Conservation (phyloP, 2,329 filamentous ascomycete genomes). For the Penicillium sp. region DNA sequence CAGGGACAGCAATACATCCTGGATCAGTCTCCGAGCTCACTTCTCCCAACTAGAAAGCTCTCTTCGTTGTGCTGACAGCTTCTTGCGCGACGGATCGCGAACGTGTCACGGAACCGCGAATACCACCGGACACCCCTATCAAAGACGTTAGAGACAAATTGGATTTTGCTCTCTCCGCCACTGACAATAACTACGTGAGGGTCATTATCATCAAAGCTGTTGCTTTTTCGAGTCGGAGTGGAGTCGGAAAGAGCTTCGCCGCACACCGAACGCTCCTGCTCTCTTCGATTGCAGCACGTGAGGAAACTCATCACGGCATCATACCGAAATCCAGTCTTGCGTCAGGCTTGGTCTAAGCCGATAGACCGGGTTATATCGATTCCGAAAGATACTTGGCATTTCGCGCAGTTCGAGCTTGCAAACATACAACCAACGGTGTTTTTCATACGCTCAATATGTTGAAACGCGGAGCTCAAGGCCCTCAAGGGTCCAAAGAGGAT, state of each 20-base stretch:
- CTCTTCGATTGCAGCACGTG: slow-evolving; percentile 2
- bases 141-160: slow-evolving; percentile 9
- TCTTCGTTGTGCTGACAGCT: slow-evolving; percentile 6
- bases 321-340: neutral
- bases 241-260: slow-evolving; percentile 2
- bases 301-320: neutral
- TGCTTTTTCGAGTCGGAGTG: neutral
- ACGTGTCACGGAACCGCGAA: slow-evolving; percentile 18
- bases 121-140: slow-evolving; percentile 3
- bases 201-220: neutral
- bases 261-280: slow-evolving; percentile 1
- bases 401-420: slow-evolving; percentile 1
- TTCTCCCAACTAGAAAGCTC: neutral
- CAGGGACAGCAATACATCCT: neutral
- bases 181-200: neutral
- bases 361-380: neutral
- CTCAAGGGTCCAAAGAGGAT: slow-evolving; percentile 36
- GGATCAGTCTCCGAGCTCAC: neutral
- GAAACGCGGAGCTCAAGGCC: slow-evolving; percentile 38
- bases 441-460: slow-evolving; percentile 30
- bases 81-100: slow-evolving; percentile 21
- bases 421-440: neutral
- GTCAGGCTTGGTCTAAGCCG: neutral
- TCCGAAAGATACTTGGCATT: neutral
- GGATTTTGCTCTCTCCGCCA: slow-evolving; percentile 1